phyloP scores from a whole-genome alignment of 2,329 filamentous ascomycete species.

The Zopfia rhizophila region DNA sequence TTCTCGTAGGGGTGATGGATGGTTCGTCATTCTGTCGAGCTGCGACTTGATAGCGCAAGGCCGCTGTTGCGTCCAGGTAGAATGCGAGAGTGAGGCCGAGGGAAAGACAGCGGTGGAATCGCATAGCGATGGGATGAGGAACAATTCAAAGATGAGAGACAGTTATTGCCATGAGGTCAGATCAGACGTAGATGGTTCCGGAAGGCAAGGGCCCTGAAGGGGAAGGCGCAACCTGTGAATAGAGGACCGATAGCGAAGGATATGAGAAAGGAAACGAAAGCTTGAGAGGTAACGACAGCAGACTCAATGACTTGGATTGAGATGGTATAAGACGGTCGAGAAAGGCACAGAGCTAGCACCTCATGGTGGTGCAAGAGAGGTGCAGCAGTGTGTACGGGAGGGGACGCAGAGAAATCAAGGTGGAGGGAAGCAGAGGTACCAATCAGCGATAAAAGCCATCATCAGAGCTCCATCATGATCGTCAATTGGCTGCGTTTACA shows the following conservation, averaged over 20 bases:
- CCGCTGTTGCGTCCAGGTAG: slow-evolving; percentile 36
- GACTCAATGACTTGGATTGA: slow-evolving; percentile 16
- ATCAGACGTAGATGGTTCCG: slow-evolving; percentile 12
- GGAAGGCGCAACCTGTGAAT: slow-evolving; percentile 28
- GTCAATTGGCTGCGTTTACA: slow-evolving; percentile 31
- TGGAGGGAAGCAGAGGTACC: slow-evolving; percentile 12
- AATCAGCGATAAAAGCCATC: slow-evolving; percentile 35
- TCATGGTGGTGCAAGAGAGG: slow-evolving; percentile 34
- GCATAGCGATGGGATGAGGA: slow-evolving; percentile 36
- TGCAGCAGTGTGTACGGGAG: slow-evolving; percentile 27
- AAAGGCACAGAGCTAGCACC: slow-evolving; percentile 33
- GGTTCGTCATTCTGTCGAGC: slow-evolving; percentile 42
- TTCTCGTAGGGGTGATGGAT: slow-evolving; percentile 23
- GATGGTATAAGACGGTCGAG: slow-evolving; percentile 35
- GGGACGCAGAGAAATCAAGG: slow-evolving; percentile 11
- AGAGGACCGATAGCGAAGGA: slow-evolving; percentile 1
- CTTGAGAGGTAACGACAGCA: slow-evolving; percentile 5
- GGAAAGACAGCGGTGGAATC: slow-evolving; percentile 35
- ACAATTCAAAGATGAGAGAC: slow-evolving; percentile 22
- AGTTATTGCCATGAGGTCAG: slow-evolving; percentile 42
- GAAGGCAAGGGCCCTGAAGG: slow-evolving; percentile 15
- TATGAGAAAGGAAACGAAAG: slow-evolving; percentile 9
- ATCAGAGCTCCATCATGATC: slow-evolving; percentile 33
- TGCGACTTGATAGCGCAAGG: slow-evolving; percentile 31
- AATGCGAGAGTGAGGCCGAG: slow-evolving; percentile 38